phyloP scores from a whole-genome alignment of 176 grass and related monocot species.

The Paspalum vaginatum region DNA sequence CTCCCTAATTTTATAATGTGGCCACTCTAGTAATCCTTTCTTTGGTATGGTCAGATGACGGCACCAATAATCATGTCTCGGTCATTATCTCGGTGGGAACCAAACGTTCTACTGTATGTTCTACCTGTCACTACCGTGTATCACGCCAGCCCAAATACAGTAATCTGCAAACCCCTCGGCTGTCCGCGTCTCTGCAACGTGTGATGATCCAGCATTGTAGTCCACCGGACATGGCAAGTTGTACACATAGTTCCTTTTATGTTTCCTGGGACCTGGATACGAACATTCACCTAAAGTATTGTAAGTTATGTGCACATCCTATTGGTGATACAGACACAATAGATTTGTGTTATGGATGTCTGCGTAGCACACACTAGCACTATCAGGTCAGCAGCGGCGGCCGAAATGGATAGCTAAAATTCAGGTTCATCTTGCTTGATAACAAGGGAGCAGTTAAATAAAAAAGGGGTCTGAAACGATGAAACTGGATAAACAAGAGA shows the following conservation, averaged over 20 bases:
- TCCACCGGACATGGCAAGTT: background rate
- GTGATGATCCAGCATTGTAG: background rate
- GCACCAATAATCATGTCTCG: too few species aligned
- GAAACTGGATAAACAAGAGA: constrained; percentile 19
- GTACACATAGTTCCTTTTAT: background rate
- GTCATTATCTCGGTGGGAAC: too few species aligned
- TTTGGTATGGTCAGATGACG: too few species aligned
- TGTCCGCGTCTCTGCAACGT: background rate
- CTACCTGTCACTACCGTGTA: background rate
- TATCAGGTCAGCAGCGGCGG: background rate
- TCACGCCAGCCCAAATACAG: background rate
- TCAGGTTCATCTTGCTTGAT: background rate
- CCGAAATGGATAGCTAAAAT: background rate
- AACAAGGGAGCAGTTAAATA: background rate
- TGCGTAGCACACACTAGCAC: too few species aligned
- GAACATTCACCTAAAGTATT: too few species aligned
- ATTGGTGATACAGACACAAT: background rate
- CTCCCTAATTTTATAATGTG: too few species aligned
- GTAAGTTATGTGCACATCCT: background rate
- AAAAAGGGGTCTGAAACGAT: background rate
- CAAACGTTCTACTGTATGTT: background rate
- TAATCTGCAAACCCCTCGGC: too few species aligned
- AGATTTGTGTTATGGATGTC: background rate
- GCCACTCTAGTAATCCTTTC: too few species aligned
- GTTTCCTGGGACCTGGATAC: too few species aligned